Percentiles rank a stretch among this genome's conserved stretches.
Evolutionary conservation across 2,329 filamentous ascomycete genomes (phyloP).

Genomic region (Monilinia fructicola): DNA sequence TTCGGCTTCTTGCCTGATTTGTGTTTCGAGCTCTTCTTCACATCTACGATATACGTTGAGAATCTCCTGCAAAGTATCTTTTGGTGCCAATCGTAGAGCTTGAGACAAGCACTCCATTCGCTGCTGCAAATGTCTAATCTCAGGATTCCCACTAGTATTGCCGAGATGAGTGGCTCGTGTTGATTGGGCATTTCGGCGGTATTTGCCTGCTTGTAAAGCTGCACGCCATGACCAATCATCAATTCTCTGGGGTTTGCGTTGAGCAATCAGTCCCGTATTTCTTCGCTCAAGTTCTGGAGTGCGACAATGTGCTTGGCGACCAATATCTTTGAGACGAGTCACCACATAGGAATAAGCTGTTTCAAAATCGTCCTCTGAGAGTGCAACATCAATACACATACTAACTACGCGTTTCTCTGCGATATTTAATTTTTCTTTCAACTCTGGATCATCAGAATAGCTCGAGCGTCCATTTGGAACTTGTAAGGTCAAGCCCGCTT

Average conservation of each 20-base stretch:
- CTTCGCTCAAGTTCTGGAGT: conserved; percentile 30
- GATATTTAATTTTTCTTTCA: conserved; percentile 41
- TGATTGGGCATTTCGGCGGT: conserved; percentile 57
- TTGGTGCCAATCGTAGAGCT: conserved; percentile 71
- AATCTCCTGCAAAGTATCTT: conserved; percentile 69
- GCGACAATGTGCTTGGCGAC: conserved; percentile 36
- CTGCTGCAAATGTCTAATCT: conserved; percentile 74
- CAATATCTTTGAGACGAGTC: conserved; percentile 57
- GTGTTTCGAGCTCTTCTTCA: conserved; percentile 71
- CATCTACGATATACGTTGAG: conserved; percentile 73
- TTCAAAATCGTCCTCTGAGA: conserved; percentile 78
- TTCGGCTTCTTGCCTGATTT: conserved; percentile 65
- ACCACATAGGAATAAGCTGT: conserved; percentile 83
- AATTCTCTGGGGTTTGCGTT: conserved; percentile 33
- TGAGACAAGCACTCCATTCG: conserved; percentile 77
- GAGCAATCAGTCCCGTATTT: conserved; percentile 33
- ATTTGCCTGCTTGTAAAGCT: conserved; percentile 74
- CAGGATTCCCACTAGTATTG: conserved; percentile 57
- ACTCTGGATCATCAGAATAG: conserved; percentile 15
- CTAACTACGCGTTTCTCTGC: conserved; percentile 69
- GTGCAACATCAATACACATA: conserved; percentile 77
- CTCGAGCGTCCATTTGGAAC: conserved; percentile 21
- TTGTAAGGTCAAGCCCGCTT: conserved; percentile 51
- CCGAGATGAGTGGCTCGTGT: conserved; percentile 59
- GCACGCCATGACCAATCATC: conserved; percentile 78